A percentile compares a stretch with the other conserved stretches of the same genome.
Evolutionary conservation across 306 rosid species (phyloP).

Genomic region (Cucurbita moschata): DNA sequence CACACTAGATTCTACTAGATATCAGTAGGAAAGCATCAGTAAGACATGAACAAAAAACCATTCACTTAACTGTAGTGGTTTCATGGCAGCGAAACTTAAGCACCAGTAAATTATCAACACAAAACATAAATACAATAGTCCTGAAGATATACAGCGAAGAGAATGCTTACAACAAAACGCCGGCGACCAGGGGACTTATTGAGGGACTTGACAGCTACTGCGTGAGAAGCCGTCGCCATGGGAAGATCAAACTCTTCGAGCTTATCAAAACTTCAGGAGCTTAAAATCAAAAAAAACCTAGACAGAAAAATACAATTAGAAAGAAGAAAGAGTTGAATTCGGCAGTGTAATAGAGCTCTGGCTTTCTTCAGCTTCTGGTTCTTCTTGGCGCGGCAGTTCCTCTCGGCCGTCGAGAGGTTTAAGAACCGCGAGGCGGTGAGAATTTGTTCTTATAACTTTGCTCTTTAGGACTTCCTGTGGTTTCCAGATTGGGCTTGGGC

Average conservation of each 20-base stretch:
- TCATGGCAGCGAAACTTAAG: background rate
- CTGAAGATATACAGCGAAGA: background rate
- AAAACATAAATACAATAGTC: background rate
- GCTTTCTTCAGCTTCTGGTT: background rate
- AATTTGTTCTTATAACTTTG: background rate
- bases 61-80: background rate
- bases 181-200: constrained; percentile 59
- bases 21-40: background rate
- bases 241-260: background rate
- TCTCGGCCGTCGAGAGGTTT: background rate
- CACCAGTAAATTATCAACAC: background rate
- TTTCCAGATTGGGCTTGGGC: background rate
- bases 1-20: background rate
- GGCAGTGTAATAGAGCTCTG: background rate
- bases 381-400: background rate
- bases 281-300: background rate
- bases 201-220: constrained; percentile 81
- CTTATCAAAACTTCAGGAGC: background rate
- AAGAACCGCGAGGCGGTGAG: background rate
- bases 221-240: constrained; percentile 60
- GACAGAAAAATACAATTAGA: background rate
- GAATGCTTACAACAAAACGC: constrained; percentile 52
- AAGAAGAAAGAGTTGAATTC: background rate
- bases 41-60: background rate
- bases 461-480: background rate